Conservation (phyloP, 495 filamentous ascomycete genomes). For the Neurospora sp. region DNA sequence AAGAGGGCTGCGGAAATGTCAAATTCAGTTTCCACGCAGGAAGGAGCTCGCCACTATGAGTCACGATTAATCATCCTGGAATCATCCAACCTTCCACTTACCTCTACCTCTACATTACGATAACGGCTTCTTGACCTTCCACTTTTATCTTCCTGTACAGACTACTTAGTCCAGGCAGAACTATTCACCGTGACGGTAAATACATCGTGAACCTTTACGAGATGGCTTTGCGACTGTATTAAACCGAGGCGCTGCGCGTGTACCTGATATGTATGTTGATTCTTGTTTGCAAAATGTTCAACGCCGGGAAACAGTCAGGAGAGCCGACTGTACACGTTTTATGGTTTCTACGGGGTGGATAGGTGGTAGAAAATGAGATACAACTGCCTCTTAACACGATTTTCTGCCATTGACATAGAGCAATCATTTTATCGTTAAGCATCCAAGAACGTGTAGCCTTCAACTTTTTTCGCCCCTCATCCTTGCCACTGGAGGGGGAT, state of each 20-base stretch:
- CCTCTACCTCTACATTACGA: background rate
- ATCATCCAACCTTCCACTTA: background rate
- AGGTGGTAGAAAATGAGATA: background rate
- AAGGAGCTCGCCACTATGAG: background rate
- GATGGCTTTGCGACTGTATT: background rate
- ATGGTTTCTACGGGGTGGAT: background rate
- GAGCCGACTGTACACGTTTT: background rate
- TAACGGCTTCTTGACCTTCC: background rate
- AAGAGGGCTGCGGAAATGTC: background rate
- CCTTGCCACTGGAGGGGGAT: background rate
- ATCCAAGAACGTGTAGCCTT: background rate
- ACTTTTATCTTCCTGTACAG: background rate
- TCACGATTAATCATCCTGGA: background rate
- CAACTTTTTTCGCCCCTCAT: background rate
- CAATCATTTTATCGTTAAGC: background rate
- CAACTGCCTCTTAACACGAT: background rate
- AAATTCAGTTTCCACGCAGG: background rate
- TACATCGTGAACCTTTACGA: background rate
- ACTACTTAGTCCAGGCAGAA: background rate
- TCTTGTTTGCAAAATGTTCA: background rate
- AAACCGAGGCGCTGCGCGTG: background rate
- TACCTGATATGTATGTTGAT: background rate
- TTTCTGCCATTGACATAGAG: background rate
- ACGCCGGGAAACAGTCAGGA: background rate
- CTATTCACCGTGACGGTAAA: background rate